These are phyloP conservation scores for Rhynchospora pubera DNA, from an alignment of 176 grass and related monocot species.

Conservation along the genomic window DNA sequence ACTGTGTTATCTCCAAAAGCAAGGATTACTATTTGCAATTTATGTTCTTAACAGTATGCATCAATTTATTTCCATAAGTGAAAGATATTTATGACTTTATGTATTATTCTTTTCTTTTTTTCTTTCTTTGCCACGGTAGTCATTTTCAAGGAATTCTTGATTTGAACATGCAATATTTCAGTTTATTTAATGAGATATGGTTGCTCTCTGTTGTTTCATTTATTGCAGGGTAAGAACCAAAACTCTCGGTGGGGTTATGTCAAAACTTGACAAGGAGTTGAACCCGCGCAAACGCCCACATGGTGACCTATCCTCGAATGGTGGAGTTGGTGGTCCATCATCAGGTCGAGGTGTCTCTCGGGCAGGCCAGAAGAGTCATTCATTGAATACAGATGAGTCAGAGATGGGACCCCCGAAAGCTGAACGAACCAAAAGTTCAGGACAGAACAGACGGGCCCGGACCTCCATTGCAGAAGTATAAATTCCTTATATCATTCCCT, in stretches of 20 bases:
- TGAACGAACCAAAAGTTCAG: constrained; percentile 55
- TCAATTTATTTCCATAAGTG: background rate
- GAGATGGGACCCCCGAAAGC: constrained; percentile 55
- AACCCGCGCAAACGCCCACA: constrained; percentile 52
- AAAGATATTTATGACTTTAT: background rate
- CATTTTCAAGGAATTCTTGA: background rate
- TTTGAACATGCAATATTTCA: background rate
- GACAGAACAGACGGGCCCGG: constrained; percentile 57
- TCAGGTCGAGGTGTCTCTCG: constrained; percentile 47
- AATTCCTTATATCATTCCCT: constrained; percentile 16
- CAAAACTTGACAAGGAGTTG: constrained; percentile 15
- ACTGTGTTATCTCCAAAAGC: background rate
- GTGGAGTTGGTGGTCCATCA: constrained; percentile 31
- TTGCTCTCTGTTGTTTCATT: background rate
- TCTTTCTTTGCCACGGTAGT: background rate
- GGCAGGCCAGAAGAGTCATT: constrained; percentile 34
- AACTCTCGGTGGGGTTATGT: background rate
- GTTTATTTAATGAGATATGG: background rate
- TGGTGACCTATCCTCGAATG: constrained; percentile 50
- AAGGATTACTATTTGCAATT: background rate
- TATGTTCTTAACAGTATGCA: background rate
- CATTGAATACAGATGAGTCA: constrained; percentile 37
- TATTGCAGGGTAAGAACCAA: constrained; percentile 4
- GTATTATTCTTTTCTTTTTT: background rate
- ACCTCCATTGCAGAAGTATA: constrained; percentile 51